Evolutionary conservation across 2,329 filamentous ascomycete genomes (phyloP), one percentile per base, ranked within the genome.

Genomic region (Cladophialophora yegresii): DNA sequence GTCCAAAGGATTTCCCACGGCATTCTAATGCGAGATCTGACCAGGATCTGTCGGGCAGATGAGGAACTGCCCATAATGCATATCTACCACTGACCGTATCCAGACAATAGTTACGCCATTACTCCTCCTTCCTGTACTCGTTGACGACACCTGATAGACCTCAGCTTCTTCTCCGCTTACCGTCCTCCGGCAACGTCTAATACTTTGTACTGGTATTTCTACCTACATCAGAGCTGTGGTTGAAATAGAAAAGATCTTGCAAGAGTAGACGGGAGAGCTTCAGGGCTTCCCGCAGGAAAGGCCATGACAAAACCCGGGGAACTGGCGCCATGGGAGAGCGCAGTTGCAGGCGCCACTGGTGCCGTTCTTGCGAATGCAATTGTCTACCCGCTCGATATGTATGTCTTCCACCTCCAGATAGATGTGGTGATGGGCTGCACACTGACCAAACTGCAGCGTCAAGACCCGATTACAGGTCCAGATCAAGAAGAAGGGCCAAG

Each of bases 321-420:
- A 59, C 85, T 98, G 65, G 92, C 95, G 49, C 91, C 95, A 61
- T 98, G 93, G 93, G 93, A 93, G 61, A 89, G 89, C 75, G 95
- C 95, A 61, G 87, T 96, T 70, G 93, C 95, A 68, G 95, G 95
- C 73, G 92, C 95, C 58, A 91, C 91, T 22, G 95, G 95, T 67
- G 95, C 95, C 54, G 92, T 98, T 43, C 83, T 99, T 65, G 95
- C 95, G 64, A 99, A 99, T 82, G 90, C 93, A 51, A 81, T 97
- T 68, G 93, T 98, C 63, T 99, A 99, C 78, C 95, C 95, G 54
- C 84, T 99, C 66, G 95, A 99, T 79, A 93, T 99, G 93, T 96
- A 82, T 82, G 90, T 32, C 28, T 51, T 26, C 56, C 54, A 33
- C 26, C 28, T 30, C 22, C 36, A 13, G 20, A 32, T 32, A 12